These are phyloP conservation scores for Dipteronia sinensis DNA, from an alignment of 345 rosid genomes.

Conservation along the genomic window DNA sequence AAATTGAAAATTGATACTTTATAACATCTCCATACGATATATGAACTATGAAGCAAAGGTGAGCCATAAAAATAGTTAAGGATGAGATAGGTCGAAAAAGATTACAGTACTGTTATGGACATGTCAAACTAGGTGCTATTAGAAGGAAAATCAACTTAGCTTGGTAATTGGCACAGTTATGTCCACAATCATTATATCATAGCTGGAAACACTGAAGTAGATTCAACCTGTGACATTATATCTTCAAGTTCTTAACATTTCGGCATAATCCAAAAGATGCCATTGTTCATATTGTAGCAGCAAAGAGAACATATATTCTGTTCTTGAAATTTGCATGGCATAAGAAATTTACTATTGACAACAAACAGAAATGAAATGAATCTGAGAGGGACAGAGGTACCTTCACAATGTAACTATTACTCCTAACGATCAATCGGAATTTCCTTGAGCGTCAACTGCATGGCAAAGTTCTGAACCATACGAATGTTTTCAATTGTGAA, in stretches of 20 bases:
- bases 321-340: slow-evolving; percentile 6
- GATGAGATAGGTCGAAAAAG: background rate
- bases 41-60: background rate
- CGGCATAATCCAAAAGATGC: background rate
- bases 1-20: no score
- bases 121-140: background rate
- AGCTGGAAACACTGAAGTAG: background rate
- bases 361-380: background rate
- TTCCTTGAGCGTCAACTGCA: slow-evolving; percentile 39
- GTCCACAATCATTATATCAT: no score
- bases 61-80: background rate
- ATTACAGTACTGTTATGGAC: background rate
- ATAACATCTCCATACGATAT: background rate
- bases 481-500: slow-evolving; percentile 63
- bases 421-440: slow-evolving; percentile 21
- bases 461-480: slow-evolving; percentile 61
- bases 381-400: background rate
- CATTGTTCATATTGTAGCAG: slow-evolving; percentile 2
- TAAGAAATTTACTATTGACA: no score
- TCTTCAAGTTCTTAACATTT: background rate
- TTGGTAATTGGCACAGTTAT: no score
- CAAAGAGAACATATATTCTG: slow-evolving; percentile 1
- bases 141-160: background rate
- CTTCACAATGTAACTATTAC: background rate
- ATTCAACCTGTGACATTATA: background rate